phyloP scores from a whole-genome alignment of 2,329 filamentous ascomycete genomes.

The Thelonectria rubi region DNA sequence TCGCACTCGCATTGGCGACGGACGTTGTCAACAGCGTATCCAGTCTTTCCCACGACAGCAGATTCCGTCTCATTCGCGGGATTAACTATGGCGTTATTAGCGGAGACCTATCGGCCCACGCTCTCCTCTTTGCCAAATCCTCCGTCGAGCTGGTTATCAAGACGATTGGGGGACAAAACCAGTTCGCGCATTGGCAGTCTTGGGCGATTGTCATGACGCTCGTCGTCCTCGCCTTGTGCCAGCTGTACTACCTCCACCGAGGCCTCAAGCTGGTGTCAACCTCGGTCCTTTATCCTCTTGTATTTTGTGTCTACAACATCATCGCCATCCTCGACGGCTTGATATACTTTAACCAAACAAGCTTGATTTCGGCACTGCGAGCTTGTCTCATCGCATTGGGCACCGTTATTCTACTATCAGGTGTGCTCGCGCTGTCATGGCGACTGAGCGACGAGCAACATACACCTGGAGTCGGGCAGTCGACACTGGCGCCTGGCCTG shows the following conservation, averaged over 20 bases:
- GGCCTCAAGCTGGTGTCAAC: constrained; percentile 95
- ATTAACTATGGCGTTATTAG: constrained; percentile 90
- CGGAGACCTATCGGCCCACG: constrained; percentile 93
- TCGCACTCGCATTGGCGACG: constrained; percentile 71
- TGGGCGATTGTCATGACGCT: constrained; percentile 90
- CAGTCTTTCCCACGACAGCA: constrained; percentile 66
- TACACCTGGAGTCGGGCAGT: constrained; percentile 68
- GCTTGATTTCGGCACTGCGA: constrained; percentile 77
- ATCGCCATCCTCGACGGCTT: constrained; percentile 96
- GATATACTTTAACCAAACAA: constrained; percentile 94
- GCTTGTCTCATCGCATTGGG: constrained; percentile 86
- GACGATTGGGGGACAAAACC: constrained; percentile 86
- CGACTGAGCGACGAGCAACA: constrained; percentile 82
- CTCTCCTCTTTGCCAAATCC: constrained; percentile 91
- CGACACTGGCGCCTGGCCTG: constrained; percentile 81
- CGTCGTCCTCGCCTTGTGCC: constrained; percentile 81
- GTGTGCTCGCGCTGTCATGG: constrained; percentile 93
- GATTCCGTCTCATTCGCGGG: constrained; percentile 79
- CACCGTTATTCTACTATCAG: constrained; percentile 83
- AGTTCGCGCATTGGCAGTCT: constrained; percentile 94
- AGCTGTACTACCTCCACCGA: constrained; percentile 94
- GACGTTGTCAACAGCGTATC: constrained; percentile 63
- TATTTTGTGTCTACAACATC: constrained; percentile 99
- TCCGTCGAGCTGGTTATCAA: constrained; percentile 92
- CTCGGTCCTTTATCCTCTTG: constrained; percentile 93